Percentiles rank a stretch among this genome's conserved stretches.
These are phyloP conservation scores for Hemileia vastatrix DNA, from an alignment of 1,284 basidiomycete genomes.

Conservation along the genomic window DNA sequence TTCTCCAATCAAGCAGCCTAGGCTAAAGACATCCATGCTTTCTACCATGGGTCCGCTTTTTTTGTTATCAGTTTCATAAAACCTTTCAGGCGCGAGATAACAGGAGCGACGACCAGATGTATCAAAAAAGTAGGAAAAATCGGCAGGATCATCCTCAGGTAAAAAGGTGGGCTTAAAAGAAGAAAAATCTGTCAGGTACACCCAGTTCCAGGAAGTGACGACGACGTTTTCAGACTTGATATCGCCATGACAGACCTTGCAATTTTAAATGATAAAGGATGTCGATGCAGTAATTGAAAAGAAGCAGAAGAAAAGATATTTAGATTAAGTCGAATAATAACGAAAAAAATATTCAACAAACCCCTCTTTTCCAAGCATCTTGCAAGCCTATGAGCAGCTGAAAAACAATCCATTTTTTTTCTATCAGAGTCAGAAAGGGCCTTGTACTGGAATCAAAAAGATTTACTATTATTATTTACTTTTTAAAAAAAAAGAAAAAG, in stretches of 20 bases:
- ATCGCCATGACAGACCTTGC: conserved; percentile 85
- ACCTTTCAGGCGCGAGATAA: conserved; percentile 92
- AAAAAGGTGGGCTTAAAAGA: conserved; percentile 93
- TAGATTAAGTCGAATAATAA: background rate
- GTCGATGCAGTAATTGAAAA: background rate
- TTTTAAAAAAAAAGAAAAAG: background rate
- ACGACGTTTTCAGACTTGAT: conserved; percentile 97
- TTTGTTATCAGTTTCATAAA: conserved; percentile 68
- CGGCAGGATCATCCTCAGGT: conserved; percentile 90
- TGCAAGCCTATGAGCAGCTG: conserved; percentile 78
- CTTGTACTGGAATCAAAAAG: conserved; percentile 59
- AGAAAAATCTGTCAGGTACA: conserved; percentile 92
- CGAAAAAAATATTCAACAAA: conserved; percentile 32
- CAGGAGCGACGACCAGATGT: conserved; percentile 85
- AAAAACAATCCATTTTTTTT: conserved; percentile 98
- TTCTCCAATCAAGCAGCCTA: conserved; percentile 91
- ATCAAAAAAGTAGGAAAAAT: conserved; percentile 98
- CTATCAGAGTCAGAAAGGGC: conserved; percentile 78
- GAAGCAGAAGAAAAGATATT: background rate
- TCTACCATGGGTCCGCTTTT: too few species aligned
- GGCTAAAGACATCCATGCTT: conserved; percentile 94
- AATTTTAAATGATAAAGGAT: background rate
- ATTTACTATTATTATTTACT: background rate
- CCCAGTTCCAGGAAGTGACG: conserved; percentile 90
- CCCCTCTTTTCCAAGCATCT: conserved; percentile 63